These are phyloP conservation scores for Mentha longifolia DNA, from an alignment of 257 asterid species.

Conservation along the genomic window DNA sequence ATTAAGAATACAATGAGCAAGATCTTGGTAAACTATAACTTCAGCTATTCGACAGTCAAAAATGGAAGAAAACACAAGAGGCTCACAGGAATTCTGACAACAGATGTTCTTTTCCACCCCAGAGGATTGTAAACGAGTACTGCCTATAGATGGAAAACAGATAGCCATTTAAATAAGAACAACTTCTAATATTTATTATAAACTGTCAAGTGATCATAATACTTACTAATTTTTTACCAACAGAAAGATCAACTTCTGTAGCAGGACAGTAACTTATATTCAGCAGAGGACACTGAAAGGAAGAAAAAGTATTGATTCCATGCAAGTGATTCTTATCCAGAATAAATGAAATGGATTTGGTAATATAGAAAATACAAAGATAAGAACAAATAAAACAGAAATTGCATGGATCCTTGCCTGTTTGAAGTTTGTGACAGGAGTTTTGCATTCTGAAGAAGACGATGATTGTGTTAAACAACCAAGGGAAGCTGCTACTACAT, in stretches of 20 bases:
- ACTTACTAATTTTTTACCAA: slow-evolving; percentile 58
- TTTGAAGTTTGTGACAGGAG: slow-evolving; percentile 50
- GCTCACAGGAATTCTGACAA: slow-evolving; percentile 92
- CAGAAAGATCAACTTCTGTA: slow-evolving; percentile 46
- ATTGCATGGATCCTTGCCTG: slow-evolving; percentile 55
- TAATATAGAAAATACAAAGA: slow-evolving; percentile 1
- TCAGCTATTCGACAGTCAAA: neutral
- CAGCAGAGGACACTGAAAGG: slow-evolving; percentile 56
- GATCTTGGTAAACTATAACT: neutral
- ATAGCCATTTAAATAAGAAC: slow-evolving; percentile 9
- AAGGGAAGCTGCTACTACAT: slow-evolving; percentile 73
- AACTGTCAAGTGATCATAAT: neutral
- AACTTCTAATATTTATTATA: neutral
- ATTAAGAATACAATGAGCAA: slow-evolving; percentile 14
- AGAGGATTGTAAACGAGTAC: slow-evolving; percentile 85
- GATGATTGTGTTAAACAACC: slow-evolving; percentile 69
- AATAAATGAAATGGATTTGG: slow-evolving; percentile 17
- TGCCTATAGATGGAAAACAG: slow-evolving; percentile 49
- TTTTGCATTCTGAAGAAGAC: slow-evolving; percentile 52
- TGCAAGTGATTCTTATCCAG: slow-evolving; percentile 12
- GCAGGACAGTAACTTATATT: slow-evolving; percentile 62
- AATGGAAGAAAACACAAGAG: slow-evolving; percentile 19
- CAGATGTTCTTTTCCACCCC: slow-evolving; percentile 85
- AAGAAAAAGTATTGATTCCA: slow-evolving; percentile 26
- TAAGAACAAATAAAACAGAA: slow-evolving; percentile 8